These are phyloP conservation scores for Chionographis japonica DNA, from an alignment of 106 monocot species.

Conservation along the genomic window DNA sequence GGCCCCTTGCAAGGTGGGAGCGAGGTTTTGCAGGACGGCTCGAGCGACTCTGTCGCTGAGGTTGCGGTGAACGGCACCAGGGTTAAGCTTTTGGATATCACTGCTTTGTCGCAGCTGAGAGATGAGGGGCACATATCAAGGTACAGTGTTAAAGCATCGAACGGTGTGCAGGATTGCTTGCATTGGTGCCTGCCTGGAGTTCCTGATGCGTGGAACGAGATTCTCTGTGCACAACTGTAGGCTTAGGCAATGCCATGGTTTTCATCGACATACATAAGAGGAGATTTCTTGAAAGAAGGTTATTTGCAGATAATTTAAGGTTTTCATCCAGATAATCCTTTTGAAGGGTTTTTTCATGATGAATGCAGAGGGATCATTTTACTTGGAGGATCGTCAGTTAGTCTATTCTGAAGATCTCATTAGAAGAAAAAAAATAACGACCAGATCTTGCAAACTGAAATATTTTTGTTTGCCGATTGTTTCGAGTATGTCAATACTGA, in stretches of 20 bases:
- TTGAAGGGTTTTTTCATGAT: too few relatives aligned
- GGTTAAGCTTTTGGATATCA: slow-evolving; percentile 79
- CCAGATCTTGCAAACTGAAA: too few relatives aligned
- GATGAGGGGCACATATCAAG: slow-evolving; percentile 84
- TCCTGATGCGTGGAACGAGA: slow-evolving; percentile 93
- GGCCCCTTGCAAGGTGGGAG: slow-evolving; percentile 56
- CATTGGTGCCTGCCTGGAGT: slow-evolving; percentile 96
- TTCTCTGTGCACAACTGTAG: slow-evolving; percentile 76
- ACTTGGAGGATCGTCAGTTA: too few relatives aligned
- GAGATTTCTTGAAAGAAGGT: too few relatives aligned
- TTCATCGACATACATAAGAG: too few relatives aligned
- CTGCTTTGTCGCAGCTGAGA: slow-evolving; percentile 68
- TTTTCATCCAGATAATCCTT: too few relatives aligned
- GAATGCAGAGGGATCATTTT: too few relatives aligned
- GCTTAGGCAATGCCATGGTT: neutral
- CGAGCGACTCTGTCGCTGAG: slow-evolving; percentile 41
- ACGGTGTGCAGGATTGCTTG: slow-evolving; percentile 71
- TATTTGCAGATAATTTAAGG: too few relatives aligned
- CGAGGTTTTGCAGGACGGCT: slow-evolving; percentile 47
- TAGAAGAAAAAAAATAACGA: too few relatives aligned
- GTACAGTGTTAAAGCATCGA: slow-evolving; percentile 34
- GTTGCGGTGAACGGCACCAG: slow-evolving; percentile 64
- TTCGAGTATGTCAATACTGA: too few relatives aligned
- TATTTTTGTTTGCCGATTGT: too few relatives aligned
- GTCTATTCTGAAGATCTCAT: too few relatives aligned